A percentile compares a stretch with the other conserved stretches of the same genome.
These are phyloP conservation scores for Colletotrichum melonis DNA, from an alignment of 2,329 filamentous ascomycete species.

Conservation along the genomic window DNA sequence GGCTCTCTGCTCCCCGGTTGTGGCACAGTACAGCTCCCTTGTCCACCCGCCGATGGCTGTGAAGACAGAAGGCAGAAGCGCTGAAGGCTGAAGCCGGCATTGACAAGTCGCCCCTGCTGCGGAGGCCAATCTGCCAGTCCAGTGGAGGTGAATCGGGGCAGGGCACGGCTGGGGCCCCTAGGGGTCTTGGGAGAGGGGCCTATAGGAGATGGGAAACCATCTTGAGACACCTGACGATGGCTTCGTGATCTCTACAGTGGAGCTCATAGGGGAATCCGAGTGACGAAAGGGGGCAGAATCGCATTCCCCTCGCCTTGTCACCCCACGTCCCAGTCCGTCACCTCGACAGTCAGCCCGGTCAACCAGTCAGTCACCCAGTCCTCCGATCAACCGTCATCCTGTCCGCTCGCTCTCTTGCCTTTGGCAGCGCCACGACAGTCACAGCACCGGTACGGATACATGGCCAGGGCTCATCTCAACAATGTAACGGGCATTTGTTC, in stretches of 20 bases:
- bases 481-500: conserved; percentile 8
- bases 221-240: conserved; percentile 32
- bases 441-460: conserved; percentile 3
- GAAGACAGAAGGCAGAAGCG: not conserved
- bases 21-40: conserved; percentile 20
- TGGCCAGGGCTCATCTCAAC: conserved; percentile 1
- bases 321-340: conserved; percentile 20
- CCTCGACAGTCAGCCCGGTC: conserved; percentile 14
- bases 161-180: conserved; percentile 11
- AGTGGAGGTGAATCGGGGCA: conserved; percentile 14
- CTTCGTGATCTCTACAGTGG: conserved; percentile 29
- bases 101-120: conserved; percentile 15
- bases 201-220: conserved; percentile 29
- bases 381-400: not conserved
- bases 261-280: conserved; percentile 9
- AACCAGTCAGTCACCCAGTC: conserved; percentile 1
- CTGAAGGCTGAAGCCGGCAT: not conserved
- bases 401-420: not conserved
- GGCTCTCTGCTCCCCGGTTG: not conserved
- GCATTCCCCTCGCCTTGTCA: conserved; percentile 6
- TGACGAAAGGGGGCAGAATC: conserved; percentile 26
- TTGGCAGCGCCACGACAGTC: not conserved
- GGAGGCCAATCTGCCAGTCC: conserved; percentile 17
- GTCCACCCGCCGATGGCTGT: conserved; percentile 13
- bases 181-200: too few relatives aligned